Conservation (phyloP, 768 basidiomycete genomes). For the Amanita subjunquillea region DNA sequence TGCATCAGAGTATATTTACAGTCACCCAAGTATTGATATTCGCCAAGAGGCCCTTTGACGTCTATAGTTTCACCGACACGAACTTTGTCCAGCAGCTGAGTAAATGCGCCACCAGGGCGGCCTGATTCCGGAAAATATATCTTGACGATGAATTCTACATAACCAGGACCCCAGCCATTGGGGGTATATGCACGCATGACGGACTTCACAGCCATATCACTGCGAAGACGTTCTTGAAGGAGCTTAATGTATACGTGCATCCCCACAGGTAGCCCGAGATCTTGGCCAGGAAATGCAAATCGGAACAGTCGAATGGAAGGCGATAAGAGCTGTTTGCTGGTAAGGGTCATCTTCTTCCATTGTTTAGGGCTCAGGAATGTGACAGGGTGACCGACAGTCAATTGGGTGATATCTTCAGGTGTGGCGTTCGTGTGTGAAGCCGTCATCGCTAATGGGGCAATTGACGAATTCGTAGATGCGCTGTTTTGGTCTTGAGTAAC, state of each 20-base stretch:
- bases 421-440: neutral
- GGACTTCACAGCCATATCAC: constrained; percentile 20
- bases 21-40: constrained; percentile 39
- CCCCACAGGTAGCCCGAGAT: constrained; percentile 45
- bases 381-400: neutral
- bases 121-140: constrained; percentile 29
- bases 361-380: constrained; percentile 30
- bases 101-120: constrained; percentile 42
- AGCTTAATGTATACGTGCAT: constrained; percentile 50
- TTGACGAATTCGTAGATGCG: neutral
- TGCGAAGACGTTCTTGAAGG: constrained; percentile 18
- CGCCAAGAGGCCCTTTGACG: constrained; percentile 50
- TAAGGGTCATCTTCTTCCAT: constrained; percentile 39
- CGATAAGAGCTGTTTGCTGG: constrained; percentile 26
- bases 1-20: constrained; percentile 24
- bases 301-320: constrained; percentile 40
- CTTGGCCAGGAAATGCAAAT: constrained; percentile 34
- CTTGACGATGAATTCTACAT: constrained; percentile 45
- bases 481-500: neutral
- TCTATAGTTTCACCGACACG: constrained; percentile 38
- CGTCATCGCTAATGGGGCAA: constrained; percentile 7
- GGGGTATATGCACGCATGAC: constrained; percentile 55
- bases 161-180: constrained; percentile 25
- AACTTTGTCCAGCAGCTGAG: constrained; percentile 33
- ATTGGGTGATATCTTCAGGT: neutral